Evolutionary conservation across 1,284 basidiomycete species (phyloP).

Genomic region (Pseudomicrostroma phylloplanum): DNA sequence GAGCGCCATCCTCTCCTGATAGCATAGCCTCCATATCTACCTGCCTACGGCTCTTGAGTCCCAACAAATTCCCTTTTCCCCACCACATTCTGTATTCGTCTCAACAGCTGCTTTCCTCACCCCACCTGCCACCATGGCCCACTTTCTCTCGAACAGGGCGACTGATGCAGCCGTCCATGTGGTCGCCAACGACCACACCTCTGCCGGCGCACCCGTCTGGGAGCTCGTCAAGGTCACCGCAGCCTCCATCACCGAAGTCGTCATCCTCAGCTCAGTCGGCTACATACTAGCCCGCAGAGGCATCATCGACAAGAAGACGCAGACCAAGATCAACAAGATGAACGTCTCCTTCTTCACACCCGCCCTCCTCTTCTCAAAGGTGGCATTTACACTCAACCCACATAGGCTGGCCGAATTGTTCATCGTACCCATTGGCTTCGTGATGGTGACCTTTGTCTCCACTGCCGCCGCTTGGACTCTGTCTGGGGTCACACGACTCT

Average conservation of each 20-base stretch:
- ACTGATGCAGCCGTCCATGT: neutral
- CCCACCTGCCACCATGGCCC: too few species aligned
- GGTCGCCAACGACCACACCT: neutral
- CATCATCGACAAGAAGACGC: conserved; percentile 79
- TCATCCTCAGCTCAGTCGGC: conserved; percentile 76
- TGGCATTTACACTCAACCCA: conserved; percentile 63
- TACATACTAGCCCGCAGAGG: conserved; percentile 72
- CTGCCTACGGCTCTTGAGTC: too few species aligned
- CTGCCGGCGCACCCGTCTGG: conserved; percentile 24
- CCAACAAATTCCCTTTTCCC: too few species aligned
- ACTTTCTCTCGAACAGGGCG: too few species aligned
- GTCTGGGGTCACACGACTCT: conserved; percentile 45
- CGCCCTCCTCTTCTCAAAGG: conserved; percentile 84
- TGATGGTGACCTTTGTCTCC: conserved; percentile 55
- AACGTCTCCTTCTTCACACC: conserved; percentile 84
- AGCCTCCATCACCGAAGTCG: conserved; percentile 75
- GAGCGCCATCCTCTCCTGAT: too few species aligned
- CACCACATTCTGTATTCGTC: too few species aligned
- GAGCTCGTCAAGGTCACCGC: conserved; percentile 40
- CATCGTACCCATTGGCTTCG: conserved; percentile 77
- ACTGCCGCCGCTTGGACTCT: conserved; percentile 45
- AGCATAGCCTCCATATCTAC: too few species aligned
- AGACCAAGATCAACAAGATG: conserved; percentile 57
- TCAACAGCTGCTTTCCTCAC: too few species aligned
- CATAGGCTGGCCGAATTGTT: conserved; percentile 79